Base-by-base conservation (phyloP, 2,329 filamentous ascomycete species). In the Pseudogymnoascus sp. region DNA sequence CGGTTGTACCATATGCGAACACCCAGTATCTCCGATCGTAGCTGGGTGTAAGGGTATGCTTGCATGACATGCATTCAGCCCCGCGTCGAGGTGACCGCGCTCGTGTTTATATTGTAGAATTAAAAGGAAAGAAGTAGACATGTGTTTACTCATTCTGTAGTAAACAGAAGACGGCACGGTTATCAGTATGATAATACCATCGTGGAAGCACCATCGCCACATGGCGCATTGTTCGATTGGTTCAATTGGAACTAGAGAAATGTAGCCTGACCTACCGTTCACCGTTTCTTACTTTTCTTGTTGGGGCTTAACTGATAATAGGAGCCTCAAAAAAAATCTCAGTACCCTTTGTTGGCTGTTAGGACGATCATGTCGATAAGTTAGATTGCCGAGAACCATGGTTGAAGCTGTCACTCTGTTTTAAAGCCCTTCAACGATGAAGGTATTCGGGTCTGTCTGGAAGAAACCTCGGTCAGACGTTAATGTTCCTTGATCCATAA, bases 31-130 rank as follows among this genome's bases (percentile, higher is more conserved):
- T 53, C 25, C 25, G 47, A 31, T 31, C 8, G 25, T 16, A 56
- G 25, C 47, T 6, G 25, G 47, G 10, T 21, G 28, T 35, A 33
- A 35, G 50, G 50, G n/a, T 33, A 56, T 56, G 50, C 50, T 56
- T 56, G 50, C 7, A 56, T 5, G 28, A 56, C 50, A 56, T 56
- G 50, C 28, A 56, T 56, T 56, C 50, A 56, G 28, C 50, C 50
- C 28, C 50, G 50, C 50, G 11, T 11, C 28, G 5, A 56, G n/a
- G 50, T 33, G 33, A 56, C 50, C 16, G 28, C 50, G 10, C 28
- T 56, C 25, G 28, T 11, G 28, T 56, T 33, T 35, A 56, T 56
- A 10, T 21, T 56, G 28, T 33, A 56, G 28, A 56, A 56, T 31
- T 12, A 12, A 33, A 33, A 21, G 50, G 11, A 56, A 56, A 4